Conservation (phyloP, 345 rosid species). For the Kandelia obovata region DNA sequence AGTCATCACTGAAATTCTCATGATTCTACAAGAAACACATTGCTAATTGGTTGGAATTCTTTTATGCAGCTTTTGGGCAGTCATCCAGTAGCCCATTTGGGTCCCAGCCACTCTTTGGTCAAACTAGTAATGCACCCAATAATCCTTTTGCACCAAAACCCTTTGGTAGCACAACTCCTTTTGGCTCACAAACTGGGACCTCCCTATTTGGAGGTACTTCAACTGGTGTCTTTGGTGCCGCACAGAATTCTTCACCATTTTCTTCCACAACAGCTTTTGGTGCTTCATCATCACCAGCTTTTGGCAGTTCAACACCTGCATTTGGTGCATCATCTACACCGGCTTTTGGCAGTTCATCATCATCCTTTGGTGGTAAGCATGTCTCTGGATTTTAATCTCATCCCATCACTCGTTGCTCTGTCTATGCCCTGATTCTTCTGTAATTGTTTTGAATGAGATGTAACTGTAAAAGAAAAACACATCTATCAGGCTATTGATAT, state of each 20-base stretch:
- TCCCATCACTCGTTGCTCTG: not conserved
- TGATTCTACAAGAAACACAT: too few relatives aligned
- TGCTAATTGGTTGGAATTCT: not conserved
- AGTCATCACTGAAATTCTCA: too few relatives aligned
- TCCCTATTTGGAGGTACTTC: constrained; percentile 84
- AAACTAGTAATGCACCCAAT: constrained; percentile 47
- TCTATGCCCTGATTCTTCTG: constrained; percentile 3
- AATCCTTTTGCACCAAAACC: constrained; percentile 78
- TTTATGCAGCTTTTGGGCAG: constrained; percentile 74
- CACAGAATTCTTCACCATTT: constrained; percentile 67
- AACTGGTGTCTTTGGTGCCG: constrained; percentile 77
- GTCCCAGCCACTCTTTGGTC: constrained; percentile 69
- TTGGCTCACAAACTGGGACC: constrained; percentile 72
- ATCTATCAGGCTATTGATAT: too few relatives aligned
- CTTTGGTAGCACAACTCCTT: constrained; percentile 59
- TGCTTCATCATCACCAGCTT: constrained; percentile 66
- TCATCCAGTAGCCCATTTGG: constrained; percentile 65
- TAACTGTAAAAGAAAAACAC: too few relatives aligned
- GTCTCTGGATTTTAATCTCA: not conserved
- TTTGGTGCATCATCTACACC: constrained; percentile 71
- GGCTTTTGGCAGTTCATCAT: constrained; percentile 59
- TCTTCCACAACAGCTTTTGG: constrained; percentile 66
- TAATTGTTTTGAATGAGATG: not conserved
- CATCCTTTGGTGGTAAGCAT: constrained; percentile 72
- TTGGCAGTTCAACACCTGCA: constrained; percentile 57